Evolutionary conservation across 83 land plant species (phyloP), one percentile per base, ranked within the genome.

Genomic region (Thuja plicata): DNA sequence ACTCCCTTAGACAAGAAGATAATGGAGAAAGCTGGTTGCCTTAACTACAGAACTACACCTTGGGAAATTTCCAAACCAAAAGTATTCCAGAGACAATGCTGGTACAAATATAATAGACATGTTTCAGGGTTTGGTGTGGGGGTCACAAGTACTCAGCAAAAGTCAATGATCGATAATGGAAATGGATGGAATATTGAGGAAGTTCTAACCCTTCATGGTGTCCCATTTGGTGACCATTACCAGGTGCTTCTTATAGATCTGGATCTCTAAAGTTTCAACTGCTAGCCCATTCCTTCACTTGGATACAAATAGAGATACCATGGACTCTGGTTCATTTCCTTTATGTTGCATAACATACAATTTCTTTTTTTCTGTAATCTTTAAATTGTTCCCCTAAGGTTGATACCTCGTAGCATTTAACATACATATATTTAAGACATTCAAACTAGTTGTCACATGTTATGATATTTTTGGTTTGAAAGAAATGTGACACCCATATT

Each of bases 181-280:
- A 93, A 90, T 86, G 95, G 95, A 70, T 92, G 95, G 91, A 30
- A 92, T 62, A 84, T 96, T 79, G 99, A 98, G 88, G 99, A 98
- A 84, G 92, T 95, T 87, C 90, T 97, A 89, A 94, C 97, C 16
- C 95, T 98, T 52, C 96, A 96, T 86, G 99, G 96, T 87, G 94
- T 97, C 73, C 98, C 98, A 6, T 94, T 95, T 79, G 97, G 98
- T 1, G 99, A 98, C 86, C 93, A 95, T 89, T 98, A 96, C 85
- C 96, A 92, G 91, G 99, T 98, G 19, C 34, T 24, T 38, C 91
- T 15, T 86, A 8, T 41, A 15, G 45, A 27, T 78, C 62, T 32
- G 76, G 5, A 79, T 57, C 71, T 57, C 86, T 66, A 50, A 66
- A 21, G 15, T 88, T 41, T 35, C 82, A 83, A 70, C 32, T n/a